Base-by-base conservation (phyloP, 345 rosid genomes). In the Gossypium mustelinum region DNA sequence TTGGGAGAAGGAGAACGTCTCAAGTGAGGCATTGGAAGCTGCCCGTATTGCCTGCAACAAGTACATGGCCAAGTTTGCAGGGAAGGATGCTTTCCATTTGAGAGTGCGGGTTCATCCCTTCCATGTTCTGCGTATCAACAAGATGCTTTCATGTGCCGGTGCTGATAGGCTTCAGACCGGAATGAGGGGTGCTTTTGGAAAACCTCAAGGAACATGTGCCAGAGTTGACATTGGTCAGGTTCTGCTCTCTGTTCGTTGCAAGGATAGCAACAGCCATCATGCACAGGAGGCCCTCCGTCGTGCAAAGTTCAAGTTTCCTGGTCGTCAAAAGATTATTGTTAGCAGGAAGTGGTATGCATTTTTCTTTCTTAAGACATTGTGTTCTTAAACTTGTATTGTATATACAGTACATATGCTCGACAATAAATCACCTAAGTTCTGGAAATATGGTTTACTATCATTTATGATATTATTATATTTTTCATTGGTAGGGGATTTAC, bases 131-230 rank as follows among this genome's bases (percentile, higher is more conserved):
- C 66, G 91, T 2, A 87, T 87, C 78, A 87, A 87, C 76, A 86
- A 87, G 87, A 87, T 87, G 91, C 91, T 87, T 86, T 87, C 91
- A 0, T 86, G 91, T 61, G 91, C 91, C 2, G 91, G 91, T 51
- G 91, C 91, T 81, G 89, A 87, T 83, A 86, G 87, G 79, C 88
- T 87, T 18, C 91, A 87, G 73, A 87, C 87, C 48, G 89, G 87
- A 1, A 87, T 84, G 89, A 79, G 88, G 76, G 91, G 89, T 77
- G 91, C 91, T 48, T 87, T 86, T 45, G 91, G 91, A 24, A 86
- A 87, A 63, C 87, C 91, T 10, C 82, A 82, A 51, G 91, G 91
- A 27, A 76, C 82, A 25, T 87, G 89, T 63, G 91, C 86, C 18
- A 75, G 89, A 48, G 89, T 87, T 9, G 82, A 82, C 0, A 87